These are phyloP conservation scores for Puccinia polysora DNA, from an alignment of 1,284 basidiomycete species.

Conservation along the genomic window DNA sequence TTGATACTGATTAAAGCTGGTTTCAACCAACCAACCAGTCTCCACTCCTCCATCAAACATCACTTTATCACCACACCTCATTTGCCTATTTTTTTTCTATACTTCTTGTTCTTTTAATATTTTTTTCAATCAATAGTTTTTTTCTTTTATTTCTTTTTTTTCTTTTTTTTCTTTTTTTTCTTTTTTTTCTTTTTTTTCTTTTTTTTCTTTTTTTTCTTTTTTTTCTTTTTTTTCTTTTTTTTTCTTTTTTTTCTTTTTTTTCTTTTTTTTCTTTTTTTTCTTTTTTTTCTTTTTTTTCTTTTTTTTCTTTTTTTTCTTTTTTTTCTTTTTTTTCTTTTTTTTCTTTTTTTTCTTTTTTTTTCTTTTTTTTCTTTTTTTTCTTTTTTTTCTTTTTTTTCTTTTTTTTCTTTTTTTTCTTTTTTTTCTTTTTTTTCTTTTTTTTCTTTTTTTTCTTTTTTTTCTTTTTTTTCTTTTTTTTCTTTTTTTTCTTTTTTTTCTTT, in stretches of 20 bases:
- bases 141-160: neutral
- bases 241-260: neutral
- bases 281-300: constrained; percentile 3
- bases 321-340: neutral
- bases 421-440: too few relatives aligned
- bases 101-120: too few relatives aligned
- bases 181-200: neutral
- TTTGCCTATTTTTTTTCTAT: too few relatives aligned
- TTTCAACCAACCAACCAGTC: too few relatives aligned
- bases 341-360: neutral
- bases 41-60: too few relatives aligned
- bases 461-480: too few relatives aligned
- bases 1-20: too few relatives aligned
- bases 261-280: neutral
- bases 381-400: neutral
- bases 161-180: neutral
- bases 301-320: neutral
- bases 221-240: neutral
- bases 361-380: neutral
- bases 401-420: too few relatives aligned
- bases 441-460: too few relatives aligned
- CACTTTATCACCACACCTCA: too few relatives aligned
- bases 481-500: too few relatives aligned
- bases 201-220: neutral
- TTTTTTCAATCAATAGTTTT: neutral